Evolutionary conservation across 768 basidiomycete species (phyloP).

Genomic region (Coprinellus aureogranulatus): DNA sequence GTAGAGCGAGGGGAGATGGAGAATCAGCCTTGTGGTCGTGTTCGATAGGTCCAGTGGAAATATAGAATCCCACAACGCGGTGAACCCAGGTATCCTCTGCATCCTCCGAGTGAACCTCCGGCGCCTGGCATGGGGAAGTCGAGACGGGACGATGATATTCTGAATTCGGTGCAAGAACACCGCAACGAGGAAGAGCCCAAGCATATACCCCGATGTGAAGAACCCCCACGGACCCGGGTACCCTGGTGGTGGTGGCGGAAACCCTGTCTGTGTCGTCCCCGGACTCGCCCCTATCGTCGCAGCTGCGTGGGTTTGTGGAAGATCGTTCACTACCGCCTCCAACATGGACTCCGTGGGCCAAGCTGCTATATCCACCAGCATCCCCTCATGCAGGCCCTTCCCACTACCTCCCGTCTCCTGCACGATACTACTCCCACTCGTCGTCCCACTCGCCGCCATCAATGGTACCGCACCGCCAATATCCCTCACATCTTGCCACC

Average conservation of each 20-base stretch:
- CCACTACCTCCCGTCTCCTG: background rate
- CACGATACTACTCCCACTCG: no score
- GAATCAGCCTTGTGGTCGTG: constrained; percentile 52
- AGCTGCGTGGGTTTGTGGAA: constrained; percentile 8
- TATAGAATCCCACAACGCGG: constrained; percentile 35
- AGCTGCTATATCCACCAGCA: constrained; percentile 6
- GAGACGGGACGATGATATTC: constrained; percentile 71
- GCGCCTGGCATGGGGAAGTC: constrained; percentile 23
- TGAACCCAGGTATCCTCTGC: constrained; percentile 22
- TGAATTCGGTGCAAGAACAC: constrained; percentile 74
- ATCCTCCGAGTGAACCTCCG: constrained; percentile 22
- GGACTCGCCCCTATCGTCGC: background rate
- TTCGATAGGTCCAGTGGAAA: constrained; percentile 65
- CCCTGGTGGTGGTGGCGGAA: constrained; percentile 1
- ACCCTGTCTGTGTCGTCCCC: background rate
- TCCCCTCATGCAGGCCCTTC: background rate
- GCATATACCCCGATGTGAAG: constrained; percentile 69
- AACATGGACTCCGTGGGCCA: constrained; percentile 9
- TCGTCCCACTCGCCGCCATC: no score
- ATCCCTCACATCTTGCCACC: constrained; percentile 12
- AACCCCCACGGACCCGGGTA: constrained; percentile 70
- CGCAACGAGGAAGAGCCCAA: constrained; percentile 65
- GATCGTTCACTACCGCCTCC: constrained; percentile 12
- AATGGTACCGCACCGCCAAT: constrained; percentile 14
- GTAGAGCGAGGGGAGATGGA: constrained; percentile 66